A percentile compares a stretch with the other conserved stretches of the same genome.
Evolutionary conservation across 106 monocot species (phyloP).

Genomic region (Allium cepa): DNA sequence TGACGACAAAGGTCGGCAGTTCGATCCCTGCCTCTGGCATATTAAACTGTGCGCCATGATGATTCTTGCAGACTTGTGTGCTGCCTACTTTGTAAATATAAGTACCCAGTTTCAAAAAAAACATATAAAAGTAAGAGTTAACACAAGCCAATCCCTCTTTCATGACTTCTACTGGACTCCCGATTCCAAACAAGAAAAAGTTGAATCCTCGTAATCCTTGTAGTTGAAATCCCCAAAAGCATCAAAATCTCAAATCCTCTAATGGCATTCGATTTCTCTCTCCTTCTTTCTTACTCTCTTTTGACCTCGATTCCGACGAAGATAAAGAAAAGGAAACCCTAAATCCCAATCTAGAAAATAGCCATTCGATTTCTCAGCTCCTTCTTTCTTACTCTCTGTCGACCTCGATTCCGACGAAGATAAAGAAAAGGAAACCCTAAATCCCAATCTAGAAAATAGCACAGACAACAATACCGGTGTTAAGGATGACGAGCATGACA

Average conservation of each 20-base stretch:
- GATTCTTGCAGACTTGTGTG: too few relatives aligned
- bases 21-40: too few relatives aligned
- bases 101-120: too few relatives aligned
- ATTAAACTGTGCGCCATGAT: too few relatives aligned
- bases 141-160: too few relatives aligned
- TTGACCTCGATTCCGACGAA: conserved; percentile 11
- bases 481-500: background rate
- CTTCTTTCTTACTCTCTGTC: conserved; percentile 21
- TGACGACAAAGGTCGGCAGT: too few relatives aligned
- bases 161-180: too few relatives aligned
- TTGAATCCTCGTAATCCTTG: background rate
- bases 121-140: too few relatives aligned
- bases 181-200: too few relatives aligned
- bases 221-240: background rate
- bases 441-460: background rate
- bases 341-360: conserved; percentile 1
- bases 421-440: background rate
- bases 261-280: conserved; percentile 9
- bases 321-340: background rate
- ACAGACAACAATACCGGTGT: background rate
- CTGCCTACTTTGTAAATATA: too few relatives aligned
- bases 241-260: background rate
- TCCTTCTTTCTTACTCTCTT: conserved; percentile 22
- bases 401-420: conserved; percentile 9
- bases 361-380: conserved; percentile 16